Evolutionary conservation across 1,284 basidiomycete species (phyloP), one percentile per base, ranked within the genome.

Genomic region (Cryptococcus wingfieldii): DNA sequence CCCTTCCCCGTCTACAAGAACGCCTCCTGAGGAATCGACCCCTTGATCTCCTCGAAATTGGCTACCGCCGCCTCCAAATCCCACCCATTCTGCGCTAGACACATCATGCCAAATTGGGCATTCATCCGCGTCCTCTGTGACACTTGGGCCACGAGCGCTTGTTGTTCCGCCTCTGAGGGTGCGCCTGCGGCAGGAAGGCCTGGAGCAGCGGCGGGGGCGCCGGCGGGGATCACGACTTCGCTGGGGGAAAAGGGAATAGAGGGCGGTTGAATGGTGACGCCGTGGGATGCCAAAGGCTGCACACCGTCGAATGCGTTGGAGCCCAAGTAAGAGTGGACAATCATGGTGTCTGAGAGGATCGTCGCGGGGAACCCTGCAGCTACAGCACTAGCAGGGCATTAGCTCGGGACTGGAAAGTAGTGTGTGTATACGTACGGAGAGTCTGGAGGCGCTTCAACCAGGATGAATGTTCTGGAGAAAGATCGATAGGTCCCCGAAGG

Each of bases 401-500:
- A 9, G 53, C 49, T 53, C 52, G 8, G n/a, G 9, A 9, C 5
- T 39, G 31, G 13, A 39, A 45, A 10, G 25, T 28, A 48, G 6
- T 28, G 7, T 10, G n/a, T 38, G 34, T 31, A 39, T 37, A 81
- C 89, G 67, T 77, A 91, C 86, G 84, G 79, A 62, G 94, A 93
- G 28, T 85, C 88, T 45, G 88, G 83, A 31, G 85, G 78, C 4
- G 91, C 86, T 18, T 90, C 88, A 2, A 86, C 86, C 12, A 98
- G 81, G 50, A 97, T 82, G 70, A 98, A 96, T 0, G 89, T 86
- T 50, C 95, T 84, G 71, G 96, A 92, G 74, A 98, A 98, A 6
- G 93, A 96, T 45, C 95, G 85, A 27, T 92, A 79, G 9, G 59
- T 60, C 3, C 57, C 59, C 1, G 62, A 66, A 2, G 63, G 63